Conservation (phyloP, 2,329 filamentous ascomycete genomes). For the Piedraia hortae region DNA sequence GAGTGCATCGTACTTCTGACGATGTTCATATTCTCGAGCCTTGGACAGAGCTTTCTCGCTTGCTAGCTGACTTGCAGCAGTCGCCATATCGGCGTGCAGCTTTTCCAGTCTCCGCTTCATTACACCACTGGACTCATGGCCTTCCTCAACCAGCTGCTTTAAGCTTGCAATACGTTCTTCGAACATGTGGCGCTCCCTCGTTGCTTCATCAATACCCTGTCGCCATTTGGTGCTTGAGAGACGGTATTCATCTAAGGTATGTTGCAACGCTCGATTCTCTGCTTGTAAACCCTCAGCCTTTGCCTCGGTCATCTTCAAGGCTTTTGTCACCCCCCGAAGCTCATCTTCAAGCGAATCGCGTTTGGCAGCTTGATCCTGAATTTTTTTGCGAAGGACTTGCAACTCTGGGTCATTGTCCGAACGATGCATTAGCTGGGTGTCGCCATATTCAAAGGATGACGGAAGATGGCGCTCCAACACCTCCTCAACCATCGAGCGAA, state of each 20-base stretch:
- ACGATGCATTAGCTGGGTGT: no score
- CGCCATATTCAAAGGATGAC: no score
- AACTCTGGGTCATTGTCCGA: constrained; percentile 26
- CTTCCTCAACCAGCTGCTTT: constrained; percentile 56
- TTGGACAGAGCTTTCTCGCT: constrained; percentile 57
- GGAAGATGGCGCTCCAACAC: constrained; percentile 8
- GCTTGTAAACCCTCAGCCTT: constrained; percentile 19
- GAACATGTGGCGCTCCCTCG: constrained; percentile 41
- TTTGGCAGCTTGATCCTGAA: constrained; percentile 17
- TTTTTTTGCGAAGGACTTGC: constrained; percentile 16
- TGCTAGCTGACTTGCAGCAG: constrained; percentile 49
- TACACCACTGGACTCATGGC: constrained; percentile 27
- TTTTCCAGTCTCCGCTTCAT: constrained; percentile 65
- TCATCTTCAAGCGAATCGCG: constrained; percentile 18
- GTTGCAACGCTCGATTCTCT: constrained; percentile 33
- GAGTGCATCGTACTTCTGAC: constrained; percentile 25
- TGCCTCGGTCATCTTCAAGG: constrained; percentile 10
- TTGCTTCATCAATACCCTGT: constrained; percentile 27
- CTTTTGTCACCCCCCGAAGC: constrained; percentile 14
- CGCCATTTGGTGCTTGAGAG: constrained; percentile 30
- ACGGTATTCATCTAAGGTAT: constrained; percentile 36
- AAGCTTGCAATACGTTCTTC: constrained; percentile 33
- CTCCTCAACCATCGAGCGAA: constrained; percentile 13
- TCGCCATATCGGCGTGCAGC: constrained; percentile 66
- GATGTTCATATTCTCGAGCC: constrained; percentile 34